Conservation (phyloP, 306 rosid species). For the Acacia crassicarpa region DNA sequence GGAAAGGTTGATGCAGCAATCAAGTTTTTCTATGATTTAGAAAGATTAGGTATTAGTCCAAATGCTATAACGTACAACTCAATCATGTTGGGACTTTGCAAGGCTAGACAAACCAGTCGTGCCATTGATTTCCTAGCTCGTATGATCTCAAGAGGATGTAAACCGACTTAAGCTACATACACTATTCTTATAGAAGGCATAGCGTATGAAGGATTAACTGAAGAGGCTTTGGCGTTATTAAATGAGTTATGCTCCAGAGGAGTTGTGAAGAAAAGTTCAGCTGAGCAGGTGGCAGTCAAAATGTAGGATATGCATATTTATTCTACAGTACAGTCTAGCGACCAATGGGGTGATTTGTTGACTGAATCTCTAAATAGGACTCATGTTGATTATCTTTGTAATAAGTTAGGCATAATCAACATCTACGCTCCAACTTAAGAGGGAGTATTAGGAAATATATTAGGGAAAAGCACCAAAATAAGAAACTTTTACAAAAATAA, state of each 20-base stretch:
- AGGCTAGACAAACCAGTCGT: slow-evolving; percentile 62
- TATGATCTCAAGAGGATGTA: slow-evolving; percentile 77
- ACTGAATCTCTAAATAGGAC: too few relatives aligned
- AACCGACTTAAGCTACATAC: slow-evolving; percentile 85
- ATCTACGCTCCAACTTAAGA: too few relatives aligned
- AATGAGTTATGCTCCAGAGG: slow-evolving; percentile 72
- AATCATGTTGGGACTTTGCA: slow-evolving; percentile 85
- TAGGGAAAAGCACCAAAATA: too few relatives aligned
- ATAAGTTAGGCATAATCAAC: too few relatives aligned
- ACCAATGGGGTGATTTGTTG: too few relatives aligned
- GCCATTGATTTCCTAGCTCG: slow-evolving; percentile 81
- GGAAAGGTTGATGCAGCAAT: slow-evolving; percentile 79
- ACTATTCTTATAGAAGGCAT: slow-evolving; percentile 90
- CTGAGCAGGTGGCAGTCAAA: slow-evolving; percentile 62
- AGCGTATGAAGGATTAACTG: slow-evolving; percentile 82
- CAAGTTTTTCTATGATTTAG: slow-evolving; percentile 58
- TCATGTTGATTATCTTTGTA: too few relatives aligned
- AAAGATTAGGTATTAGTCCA: slow-evolving; percentile 59
- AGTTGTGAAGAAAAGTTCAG: slow-evolving; percentile 77
- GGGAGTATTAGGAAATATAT: too few relatives aligned
- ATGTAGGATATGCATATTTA: slow-evolving; percentile 39
- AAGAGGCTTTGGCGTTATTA: slow-evolving; percentile 78
- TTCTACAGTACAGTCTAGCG: neutral
- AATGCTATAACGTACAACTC: slow-evolving; percentile 67
- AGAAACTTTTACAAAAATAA: too few relatives aligned